Conservation (phyloP, 1,284 basidiomycete species). For the Pisolithus thermaeus region DNA sequence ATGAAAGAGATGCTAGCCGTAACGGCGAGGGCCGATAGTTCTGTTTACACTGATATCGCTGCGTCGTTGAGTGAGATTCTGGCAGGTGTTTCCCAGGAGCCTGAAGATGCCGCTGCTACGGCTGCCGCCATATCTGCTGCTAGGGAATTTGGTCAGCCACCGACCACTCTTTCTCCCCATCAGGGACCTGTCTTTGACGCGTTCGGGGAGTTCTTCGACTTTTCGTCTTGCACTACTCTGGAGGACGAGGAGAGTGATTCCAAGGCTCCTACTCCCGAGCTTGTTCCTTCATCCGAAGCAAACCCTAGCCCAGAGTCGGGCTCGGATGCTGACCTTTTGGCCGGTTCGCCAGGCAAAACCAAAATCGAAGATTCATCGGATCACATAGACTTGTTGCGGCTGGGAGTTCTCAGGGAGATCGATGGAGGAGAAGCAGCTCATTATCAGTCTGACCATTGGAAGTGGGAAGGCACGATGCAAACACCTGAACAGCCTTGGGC, state of each 20-base stretch:
- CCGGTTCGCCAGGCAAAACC: slow-evolving; percentile 31
- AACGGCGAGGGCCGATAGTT: slow-evolving; percentile 39
- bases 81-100: slow-evolving; percentile 44
- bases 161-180: slow-evolving; percentile 33
- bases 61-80: slow-evolving; percentile 57
- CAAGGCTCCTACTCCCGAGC: slow-evolving; percentile 64
- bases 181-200: slow-evolving; percentile 29
- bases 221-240: slow-evolving; percentile 48
- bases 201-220: slow-evolving; percentile 54
- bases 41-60: slow-evolving; percentile 47
- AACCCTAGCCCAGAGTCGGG: slow-evolving; percentile 72
- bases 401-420: slow-evolving; percentile 62
- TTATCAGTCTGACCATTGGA: slow-evolving; percentile 60
- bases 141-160: slow-evolving; percentile 26
- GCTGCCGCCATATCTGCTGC: slow-evolving; percentile 28
- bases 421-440: slow-evolving; percentile 71
- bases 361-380: slow-evolving; percentile 44
- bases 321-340: slow-evolving; percentile 48
- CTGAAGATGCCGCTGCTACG: slow-evolving; percentile 28
- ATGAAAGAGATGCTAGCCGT: slow-evolving; percentile 58
- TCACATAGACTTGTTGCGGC: slow-evolving; percentile 45
- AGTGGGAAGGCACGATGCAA: slow-evolving; percentile 65
- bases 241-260: slow-evolving; percentile 60
- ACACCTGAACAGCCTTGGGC: slow-evolving; percentile 67
- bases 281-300: slow-evolving; percentile 62